Base-by-base conservation (phyloP, 2,329 filamentous ascomycete species). In the Westerdykella sp. region DNA sequence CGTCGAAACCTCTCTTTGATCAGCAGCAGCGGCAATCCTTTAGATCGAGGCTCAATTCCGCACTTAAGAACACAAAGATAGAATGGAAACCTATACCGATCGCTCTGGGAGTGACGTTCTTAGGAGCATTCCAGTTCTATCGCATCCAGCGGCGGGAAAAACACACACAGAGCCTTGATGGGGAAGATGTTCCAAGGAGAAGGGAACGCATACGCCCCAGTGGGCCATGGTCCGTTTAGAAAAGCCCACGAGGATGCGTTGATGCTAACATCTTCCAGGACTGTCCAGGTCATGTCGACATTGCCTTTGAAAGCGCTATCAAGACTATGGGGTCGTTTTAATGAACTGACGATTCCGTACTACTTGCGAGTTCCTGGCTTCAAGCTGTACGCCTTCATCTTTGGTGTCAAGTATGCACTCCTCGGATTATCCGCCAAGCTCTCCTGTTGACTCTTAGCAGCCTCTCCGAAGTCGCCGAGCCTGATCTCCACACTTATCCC, bases 41-140 rank as follows among this genome's bases (percentile, higher is more conserved):
- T 57, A 60, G 73, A 43, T 74, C 76, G 31, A 69, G 79, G 49
- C 66, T 83, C 40, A 70, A 77, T 32, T 73, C 73, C 41, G 80
- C 82, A 31, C 73, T 83, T 53, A 70, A 73, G 32, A 73, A 76
- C 32, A 86, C 83, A 28, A 83, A 78, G 66, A 76, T 93, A 48
- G 80, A 86, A 72, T 96, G 90, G 90, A 87, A 89, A 67, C 87
- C 86, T 37, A 95, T 96, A 54, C 90, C 90, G 16, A 79, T 95
- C 43, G 87, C 84, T 21, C 75, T 95, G 16, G 90, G 90, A 47
- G 83, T 95, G 57, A 87, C 80, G 44, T 89, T 95, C 59, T 75
- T 96, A 7, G 90, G 88, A 18, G 73, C 86, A 40, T 76, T 90
- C 40, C 89, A 95, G 57, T 83, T 94, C 64, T 93, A 91, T 67